Base-by-base conservation (phyloP, 78 protist genomes). In the Cavenderia fasciculata region DNA sequence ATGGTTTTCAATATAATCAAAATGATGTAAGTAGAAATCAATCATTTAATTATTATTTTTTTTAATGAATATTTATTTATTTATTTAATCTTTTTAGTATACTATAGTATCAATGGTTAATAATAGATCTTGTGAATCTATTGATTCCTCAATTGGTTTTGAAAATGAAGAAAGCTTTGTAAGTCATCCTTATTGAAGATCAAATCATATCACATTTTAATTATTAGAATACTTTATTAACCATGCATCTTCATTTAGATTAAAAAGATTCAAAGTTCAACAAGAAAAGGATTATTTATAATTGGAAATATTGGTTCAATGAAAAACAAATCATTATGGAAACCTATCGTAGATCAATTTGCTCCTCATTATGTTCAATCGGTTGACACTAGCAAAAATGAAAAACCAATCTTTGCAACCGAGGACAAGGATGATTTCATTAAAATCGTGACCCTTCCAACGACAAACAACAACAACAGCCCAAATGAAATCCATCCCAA, bases 31-130 rank as follows among this genome's bases (percentile, higher is more conserved):
- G 16, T 27, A 18, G 16, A 12, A 3, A 25, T 4, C 4, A 11
- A 6, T 46, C 11, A 49, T 25, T 69, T n/a, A n/a, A n/a, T n/a
- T n/a, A n/a, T n/a, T n/a, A n/a, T n/a, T n/a, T n/a, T n/a, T n/a
- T 29, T 41, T 47, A 3, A 46, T 14, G 11, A 41, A 49, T 14
- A 25, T 31, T 31, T 56, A 56, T 21, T 7, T 29, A 47, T 16
- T n/a, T 25, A 27, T 14, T 25, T n/a, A 23, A 41, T 66, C 46
- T 27, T 49, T 27, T 14, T 69, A 69, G 54, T 82, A 68, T 43
- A 8, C 33, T 11, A 57, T 82, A 16, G 54, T 68, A 19, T 82
- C 90, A 29, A 21, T 82, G 29, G 90, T 82, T 31, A 82, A 70
- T 57, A 52, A 76, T 31, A 63, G n/a, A 4, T 5, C 3, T 16